These are phyloP conservation scores for Sistotremastrum suecicum DNA, from an alignment of 768 basidiomycete genomes.

Conservation along the genomic window DNA sequence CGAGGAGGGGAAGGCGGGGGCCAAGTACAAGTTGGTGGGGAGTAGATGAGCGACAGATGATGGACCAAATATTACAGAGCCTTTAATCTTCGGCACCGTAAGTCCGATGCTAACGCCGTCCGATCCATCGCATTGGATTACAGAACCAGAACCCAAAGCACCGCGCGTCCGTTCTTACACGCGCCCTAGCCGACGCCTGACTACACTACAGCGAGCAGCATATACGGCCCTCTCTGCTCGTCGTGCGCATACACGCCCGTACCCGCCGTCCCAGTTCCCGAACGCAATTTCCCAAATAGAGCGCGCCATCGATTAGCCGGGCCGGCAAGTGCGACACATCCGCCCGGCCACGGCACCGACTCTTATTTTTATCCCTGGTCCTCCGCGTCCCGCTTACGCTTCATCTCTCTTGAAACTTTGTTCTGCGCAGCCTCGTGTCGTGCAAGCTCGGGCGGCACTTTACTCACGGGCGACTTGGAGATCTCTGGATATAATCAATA, in stretches of 20 bases:
- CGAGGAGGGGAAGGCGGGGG: slow-evolving; percentile 3
- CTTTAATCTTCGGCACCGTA: too few relatives aligned
- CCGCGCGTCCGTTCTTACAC: not conserved
- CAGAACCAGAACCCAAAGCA: not conserved
- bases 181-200: not conserved
- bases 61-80: too few relatives aligned
- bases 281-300: too few relatives aligned
- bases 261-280: too few relatives aligned
- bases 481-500: slow-evolving; percentile 43
- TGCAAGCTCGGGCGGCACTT: slow-evolving; percentile 76
- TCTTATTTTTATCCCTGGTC: slow-evolving; percentile 36
- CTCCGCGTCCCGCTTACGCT: slow-evolving; percentile 78
- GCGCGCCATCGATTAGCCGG: too few relatives aligned
- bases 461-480: slow-evolving; percentile 85
- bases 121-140: not conserved
- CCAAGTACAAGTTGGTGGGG: too few relatives aligned
- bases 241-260: too few relatives aligned
- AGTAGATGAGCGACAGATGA: too few relatives aligned
- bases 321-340: too few relatives aligned
- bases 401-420: slow-evolving; percentile 88
- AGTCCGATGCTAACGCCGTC: too few relatives aligned
- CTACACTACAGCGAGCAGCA: not conserved
- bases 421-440: slow-evolving; percentile 88
- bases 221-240: too few relatives aligned
- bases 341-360: too few relatives aligned